Base-by-base conservation (phyloP, 1,284 basidiomycete species). In the Pisolithus thermaeus region DNA sequence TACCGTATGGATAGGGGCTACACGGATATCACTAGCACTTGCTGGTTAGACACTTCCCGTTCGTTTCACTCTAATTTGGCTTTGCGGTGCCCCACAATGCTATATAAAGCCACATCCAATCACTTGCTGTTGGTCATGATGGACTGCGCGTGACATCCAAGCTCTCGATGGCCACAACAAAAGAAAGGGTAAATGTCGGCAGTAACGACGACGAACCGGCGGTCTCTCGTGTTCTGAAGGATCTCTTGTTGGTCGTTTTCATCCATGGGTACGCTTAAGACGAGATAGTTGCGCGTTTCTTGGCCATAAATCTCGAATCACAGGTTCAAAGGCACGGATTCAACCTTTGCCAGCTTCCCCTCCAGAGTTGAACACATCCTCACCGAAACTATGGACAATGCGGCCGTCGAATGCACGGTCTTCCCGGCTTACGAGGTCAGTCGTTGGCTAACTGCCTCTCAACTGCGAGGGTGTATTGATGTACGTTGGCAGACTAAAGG, bases 391-490 rank as follows among this genome's bases (percentile, higher is more conserved):
- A 69, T 84, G 18, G 61, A 67, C 5, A 68, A 78, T 50, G 68
- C 83, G 2, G 63, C 66, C 18, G 84, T 92, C 7, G 84, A 93
- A 64, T 87, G 82, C 48, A 70, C 86, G 11, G 76, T 93, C 6
- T 97, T 97, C 65, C 94, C 94, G 27, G 86, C 84, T 3, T 97
- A 97, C 62, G 90, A 97, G 75, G 92, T 89, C 52, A 59, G 55
- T 47, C 51, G 27, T 27, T 35, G 42, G 44, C 32, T 49, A 20
- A 57, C 50, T 47, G 51, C 22, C 32, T 42, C 30, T 36, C 40
- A 38, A 32, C 38, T 28, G 28, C 43, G 53, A 48, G 27, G 27
- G 27, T 36, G 22, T 37, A 39, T 50, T 66, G 49, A 68, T 50
- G 36, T 23, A 16, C 47, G 49, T 9, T 2, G 8, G 6, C 52